phyloP scores from a whole-genome alignment of 179 eudicot genomes.

The Drosera spatulata region DNA sequence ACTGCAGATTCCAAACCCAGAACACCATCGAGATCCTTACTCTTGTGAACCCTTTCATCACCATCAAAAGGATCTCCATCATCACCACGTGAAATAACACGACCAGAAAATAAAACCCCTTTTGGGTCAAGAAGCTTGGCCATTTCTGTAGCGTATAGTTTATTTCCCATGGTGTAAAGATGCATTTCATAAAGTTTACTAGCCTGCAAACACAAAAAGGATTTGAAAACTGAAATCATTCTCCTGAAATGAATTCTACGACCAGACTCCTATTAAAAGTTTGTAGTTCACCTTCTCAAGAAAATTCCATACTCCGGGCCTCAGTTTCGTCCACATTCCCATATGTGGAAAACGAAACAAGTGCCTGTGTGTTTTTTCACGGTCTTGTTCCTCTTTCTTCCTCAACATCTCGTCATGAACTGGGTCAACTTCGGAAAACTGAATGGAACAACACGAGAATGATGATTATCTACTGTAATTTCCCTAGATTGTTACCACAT shows the following conservation, averaged over 20 bases:
- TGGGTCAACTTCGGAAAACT: constrained; percentile 88
- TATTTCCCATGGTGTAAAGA: constrained; percentile 97
- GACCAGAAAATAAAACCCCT: constrained; percentile 84
- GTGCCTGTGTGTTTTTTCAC: constrained; percentile 72
- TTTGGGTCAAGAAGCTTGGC: constrained; percentile 97
- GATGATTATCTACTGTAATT: background rate
- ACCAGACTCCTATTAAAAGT: background rate
- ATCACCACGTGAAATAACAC: constrained; percentile 94
- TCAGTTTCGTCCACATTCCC: constrained; percentile 99
- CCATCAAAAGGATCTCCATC: constrained; percentile 80
- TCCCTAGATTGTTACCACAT: background rate
- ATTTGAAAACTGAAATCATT: constrained; percentile 2
- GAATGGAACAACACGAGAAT: constrained; percentile 10
- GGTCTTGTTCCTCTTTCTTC: constrained; percentile 95
- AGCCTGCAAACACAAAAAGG: constrained; percentile 36
- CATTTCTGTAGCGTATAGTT: constrained; percentile 97
- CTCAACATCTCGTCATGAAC: constrained; percentile 85
- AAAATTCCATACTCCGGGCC: constrained; percentile 98
- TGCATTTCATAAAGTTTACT: constrained; percentile 88
- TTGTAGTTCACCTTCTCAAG: constrained; percentile 73
- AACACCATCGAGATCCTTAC: constrained; percentile 97
- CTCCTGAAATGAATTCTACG: background rate
- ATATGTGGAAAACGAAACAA: constrained; percentile 93
- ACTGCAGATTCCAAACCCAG: constrained; percentile 97
- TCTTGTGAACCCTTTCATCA: constrained; percentile 81